Percentiles rank a stretch among this genome's conserved stretches.
Evolutionary conservation across 352 stramenopile species (phyloP).

Genomic region (Hyaloperonospora brassicae): DNA sequence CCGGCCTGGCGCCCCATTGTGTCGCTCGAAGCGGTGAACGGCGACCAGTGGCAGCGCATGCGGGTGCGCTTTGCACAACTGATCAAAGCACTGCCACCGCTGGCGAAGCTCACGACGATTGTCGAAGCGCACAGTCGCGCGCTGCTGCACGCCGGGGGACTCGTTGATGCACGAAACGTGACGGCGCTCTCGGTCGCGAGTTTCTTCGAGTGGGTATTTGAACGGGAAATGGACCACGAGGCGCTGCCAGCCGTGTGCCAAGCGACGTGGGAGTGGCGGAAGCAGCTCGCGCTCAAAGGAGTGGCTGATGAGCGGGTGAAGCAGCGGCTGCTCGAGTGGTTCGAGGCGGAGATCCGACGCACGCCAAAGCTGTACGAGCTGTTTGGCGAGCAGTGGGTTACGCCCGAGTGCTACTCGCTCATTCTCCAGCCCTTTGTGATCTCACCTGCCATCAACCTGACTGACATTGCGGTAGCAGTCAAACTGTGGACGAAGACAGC

Average conservation of each 20-base stretch:
- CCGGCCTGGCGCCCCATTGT: conserved; percentile 21
- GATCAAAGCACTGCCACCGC: conserved; percentile 15
- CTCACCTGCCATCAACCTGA: conserved; percentile 29
- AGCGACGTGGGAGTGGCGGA: conserved; percentile 30
- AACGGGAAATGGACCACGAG: conserved; percentile 13
- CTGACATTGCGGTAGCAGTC: conserved; percentile 21
- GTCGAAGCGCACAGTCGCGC: conserved; percentile 19
- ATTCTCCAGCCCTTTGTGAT: conserved; percentile 30
- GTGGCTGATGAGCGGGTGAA: conserved; percentile 15
- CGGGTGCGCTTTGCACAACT: conserved; percentile 19
- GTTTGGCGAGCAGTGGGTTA: conserved; percentile 22
- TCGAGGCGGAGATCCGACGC: conserved; percentile 16
- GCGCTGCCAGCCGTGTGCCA: conserved; percentile 15
- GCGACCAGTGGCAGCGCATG: conserved; percentile 25
- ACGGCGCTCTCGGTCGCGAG: conserved; percentile 19
- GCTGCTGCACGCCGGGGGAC: conserved; percentile 7
- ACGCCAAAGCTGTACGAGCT: conserved; percentile 21
- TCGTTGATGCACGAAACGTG: conserved; percentile 21
- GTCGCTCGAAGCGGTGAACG: conserved; percentile 28
- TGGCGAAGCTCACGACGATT: conserved; percentile 17
- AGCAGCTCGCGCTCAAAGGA: conserved; percentile 29
- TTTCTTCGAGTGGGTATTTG: conserved; percentile 31
- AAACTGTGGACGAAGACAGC: conserved; percentile 17
- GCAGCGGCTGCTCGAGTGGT: conserved; percentile 20
- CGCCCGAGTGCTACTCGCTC: conserved; percentile 29